Evolutionary conservation across 1,139 yeast species (phyloP), one percentile per base, ranked within the genome.

Genomic region (Yamadazyma friedrichii): DNA sequence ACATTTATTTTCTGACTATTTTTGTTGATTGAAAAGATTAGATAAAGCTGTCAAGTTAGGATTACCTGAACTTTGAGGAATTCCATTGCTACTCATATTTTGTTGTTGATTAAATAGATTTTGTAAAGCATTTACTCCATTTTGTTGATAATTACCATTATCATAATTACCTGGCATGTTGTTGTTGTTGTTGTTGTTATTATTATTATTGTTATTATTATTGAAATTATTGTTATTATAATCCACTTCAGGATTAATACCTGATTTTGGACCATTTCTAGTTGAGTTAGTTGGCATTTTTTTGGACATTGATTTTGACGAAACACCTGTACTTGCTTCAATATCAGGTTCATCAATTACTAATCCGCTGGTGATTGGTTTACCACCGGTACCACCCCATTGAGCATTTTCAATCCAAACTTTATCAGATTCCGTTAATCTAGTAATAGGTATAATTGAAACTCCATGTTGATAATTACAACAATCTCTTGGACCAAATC

Each of bases 401-500:
- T 88, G 93, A 6, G 98, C 97, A 48, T 76, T 73, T 22, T 82
- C 86, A 22, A 88, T 81, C 98, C 98, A 93, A 46, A 83, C 73
- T 55, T 75, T 81, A 62, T 93, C 98, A 15, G 97, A 96, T 43
- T 93, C 98, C 0, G 98, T 93, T 52, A 93, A 75, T 55, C 96
- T 78, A 48, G 78, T 78, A 39, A 93, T 69, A 24, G 98, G 97
- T 47, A 93, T 88, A 20, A 89, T 78, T 42, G 96, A 85, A 34
- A 84, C 75, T 48, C 98, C 98, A 45, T 84, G 84, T 58, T 85
- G 93, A 62, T 93, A 93, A 63, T 93, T 94, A 62, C 96, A 88
- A 68, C 98, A 91, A 61, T 93, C 98, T 70, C 98, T 82, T 40
- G 98, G 98, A 3, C 98, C 98, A 59, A 88, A 93, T 2, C 98